A percentile compares a stretch with the other conserved stretches of the same genome.
Evolutionary conservation across 257 asterid species (phyloP).

Genomic region (Solanum appendiculatum): DNA sequence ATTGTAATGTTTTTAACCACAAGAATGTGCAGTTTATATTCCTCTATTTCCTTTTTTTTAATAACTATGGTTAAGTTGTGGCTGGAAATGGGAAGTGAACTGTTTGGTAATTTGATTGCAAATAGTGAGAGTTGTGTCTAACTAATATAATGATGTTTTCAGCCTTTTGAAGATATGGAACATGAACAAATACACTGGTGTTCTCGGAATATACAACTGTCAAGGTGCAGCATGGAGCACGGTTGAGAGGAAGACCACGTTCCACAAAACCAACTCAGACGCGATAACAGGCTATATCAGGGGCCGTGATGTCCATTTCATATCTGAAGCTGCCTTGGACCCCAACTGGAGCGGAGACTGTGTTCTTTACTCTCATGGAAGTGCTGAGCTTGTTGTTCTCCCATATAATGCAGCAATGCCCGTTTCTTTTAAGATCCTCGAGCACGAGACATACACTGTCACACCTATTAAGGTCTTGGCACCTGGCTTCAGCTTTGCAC

Average conservation of each 20-base stretch:
- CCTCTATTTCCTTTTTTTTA: neutral
- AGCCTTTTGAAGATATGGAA: constrained; percentile 90
- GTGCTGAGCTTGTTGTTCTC: constrained; percentile 25
- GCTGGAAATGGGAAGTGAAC: neutral
- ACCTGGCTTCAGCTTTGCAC: constrained; percentile 47
- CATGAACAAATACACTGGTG: constrained; percentile 75
- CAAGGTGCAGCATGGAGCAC: constrained; percentile 89
- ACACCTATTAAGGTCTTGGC: constrained; percentile 48
- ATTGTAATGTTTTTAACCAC: neutral
- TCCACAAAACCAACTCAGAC: constrained; percentile 54
- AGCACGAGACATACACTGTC: constrained; percentile 66
- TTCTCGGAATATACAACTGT: constrained; percentile 81
- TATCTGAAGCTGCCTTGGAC: constrained; percentile 43
- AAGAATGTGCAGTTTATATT: neutral
- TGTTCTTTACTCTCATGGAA: constrained; percentile 38
- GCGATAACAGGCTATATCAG: constrained; percentile 49
- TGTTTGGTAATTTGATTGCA: neutral
- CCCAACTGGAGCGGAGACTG: constrained; percentile 60
- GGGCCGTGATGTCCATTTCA: constrained; percentile 66
- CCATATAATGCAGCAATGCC: constrained; percentile 53
- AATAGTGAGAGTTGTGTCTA: neutral
- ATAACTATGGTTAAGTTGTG: neutral
- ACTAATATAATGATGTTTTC: neutral
- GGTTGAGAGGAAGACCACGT: constrained; percentile 61
- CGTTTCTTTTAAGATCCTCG: constrained; percentile 67